These are phyloP conservation scores for Mycosphaerelloides madeirae DNA, from an alignment of 2,329 filamentous ascomycete species.

Conservation along the genomic window DNA sequence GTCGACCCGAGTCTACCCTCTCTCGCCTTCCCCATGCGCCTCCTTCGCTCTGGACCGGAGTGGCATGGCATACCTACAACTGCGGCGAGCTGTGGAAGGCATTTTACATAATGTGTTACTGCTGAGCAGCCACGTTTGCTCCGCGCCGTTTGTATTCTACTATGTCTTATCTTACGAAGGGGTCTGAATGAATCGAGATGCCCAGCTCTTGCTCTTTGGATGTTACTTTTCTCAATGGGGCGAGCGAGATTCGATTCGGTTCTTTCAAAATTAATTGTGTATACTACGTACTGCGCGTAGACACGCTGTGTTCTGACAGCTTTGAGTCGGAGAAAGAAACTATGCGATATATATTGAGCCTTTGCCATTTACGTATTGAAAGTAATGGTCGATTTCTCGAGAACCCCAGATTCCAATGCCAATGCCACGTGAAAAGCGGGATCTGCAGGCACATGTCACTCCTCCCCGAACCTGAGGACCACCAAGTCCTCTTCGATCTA, in stretches of 20 bases:
- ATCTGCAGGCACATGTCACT: background rate
- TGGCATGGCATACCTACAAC: too few relatives aligned
- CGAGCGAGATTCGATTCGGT: constrained; percentile 1
- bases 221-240: background rate
- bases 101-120: constrained; percentile 17
- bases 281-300: background rate
- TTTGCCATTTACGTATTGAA: too few relatives aligned
- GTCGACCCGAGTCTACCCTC: too few relatives aligned
- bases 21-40: too few relatives aligned
- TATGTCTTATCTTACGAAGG: background rate
- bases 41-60: too few relatives aligned
- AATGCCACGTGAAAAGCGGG: background rate
- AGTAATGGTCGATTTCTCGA: too few relatives aligned
- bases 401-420: background rate
- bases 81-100: background rate
- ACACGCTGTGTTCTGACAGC: background rate
- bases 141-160: background rate
- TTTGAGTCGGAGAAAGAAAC: background rate
- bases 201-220: background rate
- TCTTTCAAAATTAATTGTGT: constrained; percentile 3
- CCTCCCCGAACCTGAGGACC: background rate
- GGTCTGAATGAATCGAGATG: constrained; percentile 4
- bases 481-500: background rate
- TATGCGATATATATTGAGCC: background rate
- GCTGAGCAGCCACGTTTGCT: constrained; percentile 8